Percentiles rank a stretch among this genome's conserved stretches.
Evolutionary conservation across 495 filamentous ascomycete genomes (phyloP).

Genomic region (Xylaria grammica): DNA sequence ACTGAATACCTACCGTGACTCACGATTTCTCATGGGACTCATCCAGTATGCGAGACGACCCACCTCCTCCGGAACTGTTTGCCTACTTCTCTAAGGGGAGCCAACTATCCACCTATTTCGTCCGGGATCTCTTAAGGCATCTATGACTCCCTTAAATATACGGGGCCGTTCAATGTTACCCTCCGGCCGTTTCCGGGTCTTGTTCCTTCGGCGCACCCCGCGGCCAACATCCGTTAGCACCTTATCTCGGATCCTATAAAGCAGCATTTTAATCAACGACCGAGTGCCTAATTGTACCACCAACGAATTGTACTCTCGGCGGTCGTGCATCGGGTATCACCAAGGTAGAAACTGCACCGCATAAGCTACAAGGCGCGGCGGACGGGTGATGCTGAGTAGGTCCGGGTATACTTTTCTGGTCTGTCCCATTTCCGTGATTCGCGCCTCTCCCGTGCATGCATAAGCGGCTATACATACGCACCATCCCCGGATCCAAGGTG

Average conservation of each 20-base stretch:
- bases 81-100: neutral
- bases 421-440: no score
- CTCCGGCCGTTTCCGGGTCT: neutral
- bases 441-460: no score
- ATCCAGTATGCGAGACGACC: slow-evolving; percentile 6
- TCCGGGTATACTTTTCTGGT: no score
- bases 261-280: neutral
- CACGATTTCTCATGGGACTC: slow-evolving; percentile 4
- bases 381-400: no score
- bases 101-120: neutral
- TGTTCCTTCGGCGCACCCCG: slow-evolving; percentile 5
- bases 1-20: slow-evolving; percentile 8
- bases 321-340: no score
- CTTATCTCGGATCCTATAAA: neutral
- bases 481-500: neutral
- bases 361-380: no score
- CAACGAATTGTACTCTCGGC: no score
- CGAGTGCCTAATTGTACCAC: no score
- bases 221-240: neutral
- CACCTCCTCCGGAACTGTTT: slow-evolving; percentile 1
- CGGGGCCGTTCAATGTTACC: neutral
- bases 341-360: no score
- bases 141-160: neutral
- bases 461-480: neutral
- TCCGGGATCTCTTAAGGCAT: slow-evolving; percentile 1